Evolutionary conservation across 2,329 filamentous ascomycete genomes (phyloP).

Genomic region (Zopfia rhizophila): DNA sequence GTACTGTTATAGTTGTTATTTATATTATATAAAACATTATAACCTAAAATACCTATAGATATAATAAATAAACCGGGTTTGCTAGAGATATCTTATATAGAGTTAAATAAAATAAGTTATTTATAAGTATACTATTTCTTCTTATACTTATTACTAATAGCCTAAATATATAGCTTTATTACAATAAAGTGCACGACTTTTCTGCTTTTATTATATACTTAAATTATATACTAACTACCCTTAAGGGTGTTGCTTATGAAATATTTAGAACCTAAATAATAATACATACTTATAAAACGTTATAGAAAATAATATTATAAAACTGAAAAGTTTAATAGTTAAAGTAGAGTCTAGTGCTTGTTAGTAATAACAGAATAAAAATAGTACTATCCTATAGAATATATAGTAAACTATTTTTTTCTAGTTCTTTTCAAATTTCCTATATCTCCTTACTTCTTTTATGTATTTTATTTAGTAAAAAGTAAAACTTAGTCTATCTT

Average conservation of each 20-base stretch:
- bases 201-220: conserved; percentile 39
- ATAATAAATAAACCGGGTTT: conserved; percentile 44
- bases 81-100: conserved; percentile 32
- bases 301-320: no score
- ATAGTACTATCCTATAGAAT: no score
- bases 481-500: no score
- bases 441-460: no score
- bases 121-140: conserved; percentile 34
- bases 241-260: conserved; percentile 35
- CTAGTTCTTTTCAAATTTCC: no score
- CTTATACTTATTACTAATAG: conserved; percentile 40
- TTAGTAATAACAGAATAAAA: no score
- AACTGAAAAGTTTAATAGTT: no score
- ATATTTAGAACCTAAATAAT: conserved; percentile 38
- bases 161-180: conserved; percentile 23
- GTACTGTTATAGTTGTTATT: conserved; percentile 68
- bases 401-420: no score
- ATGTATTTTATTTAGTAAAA: no score
- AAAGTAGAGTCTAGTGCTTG: no score
- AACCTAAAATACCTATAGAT: conserved; percentile 31
- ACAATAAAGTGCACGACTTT: conserved; percentile 35
- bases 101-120: conserved; percentile 23
- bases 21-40: conserved; percentile 43
- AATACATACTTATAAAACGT: no score
- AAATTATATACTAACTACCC: conserved; percentile 40